Evolutionary conservation across 352 stramenopile genomes (phyloP).

Genomic region (Pythium monospermum): DNA sequence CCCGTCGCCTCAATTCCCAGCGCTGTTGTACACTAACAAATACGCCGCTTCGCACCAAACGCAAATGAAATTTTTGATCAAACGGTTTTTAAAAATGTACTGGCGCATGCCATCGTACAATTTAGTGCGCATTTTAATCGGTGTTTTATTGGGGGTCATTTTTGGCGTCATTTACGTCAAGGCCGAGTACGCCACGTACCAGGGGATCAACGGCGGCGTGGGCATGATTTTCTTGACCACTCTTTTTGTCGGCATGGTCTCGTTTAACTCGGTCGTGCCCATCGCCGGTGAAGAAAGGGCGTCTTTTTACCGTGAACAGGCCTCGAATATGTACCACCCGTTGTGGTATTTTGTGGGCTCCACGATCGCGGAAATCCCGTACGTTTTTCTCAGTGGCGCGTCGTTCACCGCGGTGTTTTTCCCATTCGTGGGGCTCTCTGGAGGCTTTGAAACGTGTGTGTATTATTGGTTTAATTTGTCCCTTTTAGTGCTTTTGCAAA

Average conservation of each 20-base stretch:
- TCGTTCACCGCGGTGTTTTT: conserved; percentile 29
- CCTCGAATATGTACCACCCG: conserved; percentile 86
- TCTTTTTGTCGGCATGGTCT: conserved; percentile 61
- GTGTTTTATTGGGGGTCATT: conserved; percentile 30
- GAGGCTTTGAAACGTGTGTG: conserved; percentile 11
- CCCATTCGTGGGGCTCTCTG: conserved; percentile 27
- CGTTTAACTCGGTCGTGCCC: conserved; percentile 55
- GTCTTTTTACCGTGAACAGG: conserved; percentile 91
- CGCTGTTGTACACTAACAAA: conserved; percentile 13
- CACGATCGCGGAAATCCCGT: conserved; percentile 46
- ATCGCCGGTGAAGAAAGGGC: conserved; percentile 71
- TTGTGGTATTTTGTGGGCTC: conserved; percentile 67
- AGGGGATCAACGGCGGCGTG: conserved; percentile 30
- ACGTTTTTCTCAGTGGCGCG: conserved; percentile 13
- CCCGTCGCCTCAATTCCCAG: background rate
- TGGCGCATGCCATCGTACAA: conserved; percentile 69
- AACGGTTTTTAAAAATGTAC: conserved; percentile 44
- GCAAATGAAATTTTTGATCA: conserved; percentile 7
- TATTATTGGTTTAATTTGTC: conserved; percentile 23
- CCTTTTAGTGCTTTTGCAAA: conserved; percentile 24
- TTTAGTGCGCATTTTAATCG: conserved; percentile 29
- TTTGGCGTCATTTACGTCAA: conserved; percentile 29
- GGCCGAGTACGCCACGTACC: conserved; percentile 23
- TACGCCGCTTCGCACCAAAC: conserved; percentile 4
- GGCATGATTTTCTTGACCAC: conserved; percentile 71